These are phyloP conservation scores for Conidiobolus incongruus DNA, from an alignment of 371 early-diverging fungal genomes.

Conservation along the genomic window DNA sequence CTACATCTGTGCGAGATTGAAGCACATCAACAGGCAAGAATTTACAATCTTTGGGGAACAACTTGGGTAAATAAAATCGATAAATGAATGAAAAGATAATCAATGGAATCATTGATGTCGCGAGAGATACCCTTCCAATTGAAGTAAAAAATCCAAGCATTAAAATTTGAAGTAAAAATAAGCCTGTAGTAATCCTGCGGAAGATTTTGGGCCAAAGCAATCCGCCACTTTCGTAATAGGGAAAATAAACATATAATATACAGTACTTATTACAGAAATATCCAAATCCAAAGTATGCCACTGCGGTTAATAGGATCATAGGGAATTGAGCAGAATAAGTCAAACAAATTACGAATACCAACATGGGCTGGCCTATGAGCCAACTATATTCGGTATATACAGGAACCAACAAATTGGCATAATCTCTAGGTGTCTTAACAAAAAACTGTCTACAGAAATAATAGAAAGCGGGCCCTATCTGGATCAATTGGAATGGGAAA, in stretches of 20 bases:
- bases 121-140: slow-evolving; percentile 21
- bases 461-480: slow-evolving; percentile 16
- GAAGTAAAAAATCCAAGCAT: slow-evolving; percentile 56
- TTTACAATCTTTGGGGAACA: slow-evolving; percentile 23
- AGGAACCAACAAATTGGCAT: slow-evolving; percentile 23
- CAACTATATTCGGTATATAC: slow-evolving; percentile 38
- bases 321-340: slow-evolving; percentile 77
- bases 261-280: slow-evolving; percentile 55
- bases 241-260: slow-evolving; percentile 56
- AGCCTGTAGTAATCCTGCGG: slow-evolving; percentile 43
- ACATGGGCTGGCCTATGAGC: slow-evolving; percentile 42
- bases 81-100: slow-evolving; percentile 22
- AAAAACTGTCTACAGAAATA: slow-evolving; percentile 12
- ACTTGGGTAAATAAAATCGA: slow-evolving; percentile 19
- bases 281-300: slow-evolving; percentile 50
- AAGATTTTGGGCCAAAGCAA: slow-evolving; percentile 52
- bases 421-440: slow-evolving; percentile 45
- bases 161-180: slow-evolving; percentile 62
- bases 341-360: slow-evolving; percentile 63
- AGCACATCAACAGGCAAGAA: slow-evolving; percentile 13
- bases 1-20: background rate
- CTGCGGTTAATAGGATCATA: slow-evolving; percentile 50
- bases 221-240: slow-evolving; percentile 60
- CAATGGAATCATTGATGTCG: slow-evolving; percentile 20
- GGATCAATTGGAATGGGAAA: slow-evolving; percentile 15